Conservation (phyloP, 139 green algal genomes). For the Mesotaenium endlicherianum region DNA sequence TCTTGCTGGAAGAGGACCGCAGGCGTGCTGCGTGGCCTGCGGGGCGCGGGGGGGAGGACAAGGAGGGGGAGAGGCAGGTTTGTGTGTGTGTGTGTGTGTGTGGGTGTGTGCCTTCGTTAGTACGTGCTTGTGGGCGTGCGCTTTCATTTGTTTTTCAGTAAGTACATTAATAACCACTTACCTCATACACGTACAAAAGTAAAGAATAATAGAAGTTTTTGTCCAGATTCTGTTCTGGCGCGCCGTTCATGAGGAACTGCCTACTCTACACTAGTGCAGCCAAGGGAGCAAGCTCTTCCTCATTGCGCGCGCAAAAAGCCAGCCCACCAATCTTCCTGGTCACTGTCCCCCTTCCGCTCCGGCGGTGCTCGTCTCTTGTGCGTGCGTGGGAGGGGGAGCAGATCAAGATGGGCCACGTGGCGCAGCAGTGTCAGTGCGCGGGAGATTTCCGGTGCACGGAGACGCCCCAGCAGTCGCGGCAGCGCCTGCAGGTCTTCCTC, state of each 20-base stretch:
- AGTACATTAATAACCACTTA: too few species aligned
- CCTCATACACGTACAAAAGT: too few species aligned
- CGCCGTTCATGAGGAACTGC: not conserved
- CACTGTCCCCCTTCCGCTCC: not conserved
- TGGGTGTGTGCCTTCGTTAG: too few species aligned
- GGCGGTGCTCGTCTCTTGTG: not conserved
- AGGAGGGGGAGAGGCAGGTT: too few species aligned
- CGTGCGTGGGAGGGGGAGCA: slow-evolving; percentile 8
- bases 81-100: slow-evolving; percentile 7
- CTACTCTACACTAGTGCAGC: not conserved
- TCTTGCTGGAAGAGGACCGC: too few species aligned
- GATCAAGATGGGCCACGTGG: slow-evolving; percentile 46
- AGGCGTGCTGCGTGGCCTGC: too few species aligned
- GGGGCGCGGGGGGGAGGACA: too few species aligned
- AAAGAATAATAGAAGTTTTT: too few species aligned
- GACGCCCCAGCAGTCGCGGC: not conserved
- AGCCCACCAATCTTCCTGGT: not conserved
- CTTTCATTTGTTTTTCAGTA: too few species aligned
- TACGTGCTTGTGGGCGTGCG: too few species aligned
- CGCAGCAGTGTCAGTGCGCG: slow-evolving; percentile 48
- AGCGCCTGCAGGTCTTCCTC: slow-evolving; percentile 48
- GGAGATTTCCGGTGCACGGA: slow-evolving; percentile 43
- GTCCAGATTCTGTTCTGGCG: too few species aligned
- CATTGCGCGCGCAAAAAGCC: not conserved
- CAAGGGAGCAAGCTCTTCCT: not conserved